phyloP scores from a whole-genome alignment of 2,329 filamentous ascomycete genomes.

The Mycocentrospora acerina region DNA sequence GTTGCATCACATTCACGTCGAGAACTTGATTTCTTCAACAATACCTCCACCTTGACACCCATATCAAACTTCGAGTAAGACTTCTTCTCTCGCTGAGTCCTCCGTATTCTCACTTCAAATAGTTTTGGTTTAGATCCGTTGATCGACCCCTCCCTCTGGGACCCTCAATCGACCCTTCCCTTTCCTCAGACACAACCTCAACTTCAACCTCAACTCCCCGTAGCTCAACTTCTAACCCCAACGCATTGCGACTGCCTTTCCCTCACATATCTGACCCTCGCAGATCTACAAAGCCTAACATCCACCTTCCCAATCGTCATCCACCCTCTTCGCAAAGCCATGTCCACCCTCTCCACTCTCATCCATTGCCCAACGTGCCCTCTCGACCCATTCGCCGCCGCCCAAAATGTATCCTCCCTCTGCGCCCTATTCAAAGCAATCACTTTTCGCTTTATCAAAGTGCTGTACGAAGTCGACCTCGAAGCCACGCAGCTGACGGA shows the following conservation, averaged over 20 bases:
- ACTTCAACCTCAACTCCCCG: background rate
- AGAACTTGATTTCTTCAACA: constrained; percentile 6
- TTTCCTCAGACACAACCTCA: background rate
- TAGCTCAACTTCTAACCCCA: constrained; percentile 4
- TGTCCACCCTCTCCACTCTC: constrained; percentile 42
- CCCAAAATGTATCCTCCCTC: constrained; percentile 50
- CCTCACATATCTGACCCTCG: constrained; percentile 49
- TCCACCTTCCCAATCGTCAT: constrained; percentile 49
- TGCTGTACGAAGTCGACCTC: constrained; percentile 43
- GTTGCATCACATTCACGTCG: constrained; percentile 7
- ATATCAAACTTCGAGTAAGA: constrained; percentile 17
- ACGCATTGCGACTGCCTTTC: constrained; percentile 48
- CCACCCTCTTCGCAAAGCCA: constrained; percentile 45
- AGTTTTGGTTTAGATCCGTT: constrained; percentile 16
- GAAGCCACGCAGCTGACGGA: constrained; percentile 40
- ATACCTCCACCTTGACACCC: constrained; percentile 5
- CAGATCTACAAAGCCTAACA: constrained; percentile 42
- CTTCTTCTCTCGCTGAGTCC: background rate
- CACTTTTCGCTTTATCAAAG: constrained; percentile 44
- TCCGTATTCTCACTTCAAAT: background rate
- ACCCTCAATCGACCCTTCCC: constrained; percentile 4
- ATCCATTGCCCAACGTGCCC: constrained; percentile 48
- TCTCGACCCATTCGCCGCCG: constrained; percentile 42
- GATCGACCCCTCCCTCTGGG: constrained; percentile 33
- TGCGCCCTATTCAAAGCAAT: constrained; percentile 46